Percentiles rank a stretch among this genome's conserved stretches.
Evolutionary conservation across 495 filamentous ascomycete species (phyloP).

Genomic region (Aspergillus steynii): DNA sequence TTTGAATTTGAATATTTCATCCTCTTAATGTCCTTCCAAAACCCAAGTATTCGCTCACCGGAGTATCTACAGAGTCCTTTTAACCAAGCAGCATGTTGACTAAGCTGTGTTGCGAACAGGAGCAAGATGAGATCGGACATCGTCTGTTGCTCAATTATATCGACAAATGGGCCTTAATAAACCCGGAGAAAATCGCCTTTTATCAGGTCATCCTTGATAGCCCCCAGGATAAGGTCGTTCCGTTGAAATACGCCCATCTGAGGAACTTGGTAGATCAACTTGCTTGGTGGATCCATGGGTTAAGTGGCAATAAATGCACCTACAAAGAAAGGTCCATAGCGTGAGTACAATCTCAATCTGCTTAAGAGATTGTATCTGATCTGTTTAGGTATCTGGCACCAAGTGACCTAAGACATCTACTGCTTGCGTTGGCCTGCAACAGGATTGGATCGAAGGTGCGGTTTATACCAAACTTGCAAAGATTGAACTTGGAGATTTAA

Average conservation of each 20-base stretch:
- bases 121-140: not conserved
- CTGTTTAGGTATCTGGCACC: conserved; percentile 18
- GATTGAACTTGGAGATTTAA: not conserved
- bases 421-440: conserved; percentile 25
- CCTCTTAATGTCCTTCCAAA: too few species aligned
- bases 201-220: conserved; percentile 3
- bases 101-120: too few species aligned
- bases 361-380: not conserved
- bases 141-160: conserved; percentile 15
- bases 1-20: too few species aligned
- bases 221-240: not conserved
- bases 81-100: too few species aligned
- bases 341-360: not conserved
- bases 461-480: conserved; percentile 4
- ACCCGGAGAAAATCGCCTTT: conserved; percentile 5
- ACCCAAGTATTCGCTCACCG: too few species aligned
- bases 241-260: conserved; percentile 41
- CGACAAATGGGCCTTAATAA: conserved; percentile 2
- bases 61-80: too few species aligned
- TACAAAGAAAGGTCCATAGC: conserved; percentile 1
- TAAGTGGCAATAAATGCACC: not conserved
- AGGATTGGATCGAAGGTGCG: conserved; percentile 13
- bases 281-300: conserved; percentile 41
- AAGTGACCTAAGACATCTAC: conserved; percentile 21
- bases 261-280: conserved; percentile 50